These are phyloP conservation scores for Eucalyptus erythrocorys DNA, from an alignment of 345 rosid species.

Conservation along the genomic window DNA sequence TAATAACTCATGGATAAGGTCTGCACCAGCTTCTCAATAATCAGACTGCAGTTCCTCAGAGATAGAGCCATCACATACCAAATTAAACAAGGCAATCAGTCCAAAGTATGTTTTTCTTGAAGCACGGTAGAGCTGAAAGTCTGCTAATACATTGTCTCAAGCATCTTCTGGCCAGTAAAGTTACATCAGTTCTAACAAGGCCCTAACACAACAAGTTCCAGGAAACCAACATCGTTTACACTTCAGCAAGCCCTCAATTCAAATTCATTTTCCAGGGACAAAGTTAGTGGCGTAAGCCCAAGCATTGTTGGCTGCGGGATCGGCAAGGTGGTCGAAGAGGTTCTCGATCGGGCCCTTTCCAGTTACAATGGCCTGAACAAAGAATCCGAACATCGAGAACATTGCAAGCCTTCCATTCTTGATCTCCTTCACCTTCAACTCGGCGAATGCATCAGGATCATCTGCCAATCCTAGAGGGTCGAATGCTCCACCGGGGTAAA, in stretches of 20 bases:
- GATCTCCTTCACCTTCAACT: conserved; percentile 90
- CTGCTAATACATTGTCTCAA: neutral
- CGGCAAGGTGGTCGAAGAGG: conserved; percentile 78
- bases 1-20: neutral
- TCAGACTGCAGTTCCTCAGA: neutral
- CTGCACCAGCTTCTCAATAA: neutral
- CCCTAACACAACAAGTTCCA: neutral
- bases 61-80: neutral
- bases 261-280: conserved; percentile 75
- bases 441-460: conserved; percentile 93
- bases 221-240: neutral
- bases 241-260: neutral
- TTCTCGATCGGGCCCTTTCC: conserved; percentile 97
- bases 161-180: neutral
- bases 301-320: conserved; percentile 86
- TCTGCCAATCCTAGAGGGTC: conserved; percentile 88
- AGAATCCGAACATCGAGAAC: conserved; percentile 96
- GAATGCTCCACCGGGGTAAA: conserved; percentile 95
- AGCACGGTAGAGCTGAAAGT: neutral
- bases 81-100: neutral
- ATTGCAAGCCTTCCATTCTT: conserved; percentile 93
- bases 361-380: conserved; percentile 90
- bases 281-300: conserved; percentile 99
- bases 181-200: neutral
- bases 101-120: neutral